phyloP scores from a whole-genome alignment of 164 flowering plant genomes.

The Tetracentron sinense region DNA sequence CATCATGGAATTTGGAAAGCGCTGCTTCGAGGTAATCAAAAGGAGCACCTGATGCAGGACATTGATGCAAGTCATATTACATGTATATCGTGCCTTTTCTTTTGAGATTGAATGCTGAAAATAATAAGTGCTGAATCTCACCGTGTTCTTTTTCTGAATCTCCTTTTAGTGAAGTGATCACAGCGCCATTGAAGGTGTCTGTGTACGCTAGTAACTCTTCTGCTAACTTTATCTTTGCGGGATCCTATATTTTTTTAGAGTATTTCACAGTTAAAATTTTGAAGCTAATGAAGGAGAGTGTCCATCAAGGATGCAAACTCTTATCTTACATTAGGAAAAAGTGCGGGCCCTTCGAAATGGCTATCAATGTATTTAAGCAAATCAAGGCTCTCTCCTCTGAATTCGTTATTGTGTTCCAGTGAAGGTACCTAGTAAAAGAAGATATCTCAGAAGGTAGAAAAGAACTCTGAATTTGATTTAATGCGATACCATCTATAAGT shows the following conservation, averaged over 20 bases:
- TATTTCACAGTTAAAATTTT: background rate
- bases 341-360: conserved; percentile 77
- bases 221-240: conserved; percentile 47
- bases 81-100: too few species aligned
- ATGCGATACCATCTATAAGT: too few species aligned
- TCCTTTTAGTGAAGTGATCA: conserved; percentile 37
- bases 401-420: conserved; percentile 81
- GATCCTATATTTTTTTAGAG: conserved; percentile 43
- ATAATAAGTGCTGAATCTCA: conserved; percentile 17
- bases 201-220: conserved; percentile 50
- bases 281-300: too few species aligned
- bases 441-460: too few species aligned
- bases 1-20: too few species aligned
- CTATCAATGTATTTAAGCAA: conserved; percentile 67
- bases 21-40: conserved; percentile 79
- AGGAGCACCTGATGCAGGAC: too few species aligned
- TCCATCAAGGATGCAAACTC: too few species aligned
- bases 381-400: conserved; percentile 86
- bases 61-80: too few species aligned
- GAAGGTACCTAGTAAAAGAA: conserved; percentile 62
- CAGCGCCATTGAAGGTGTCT: conserved; percentile 32
- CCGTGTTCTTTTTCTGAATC: conserved; percentile 39
- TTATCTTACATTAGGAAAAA: conserved; percentile 62
- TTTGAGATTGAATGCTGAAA: too few species aligned
- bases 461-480: too few species aligned